These are phyloP conservation scores for Hypsizygus marmoreus DNA, from an alignment of 768 basidiomycete genomes.

Conservation along the genomic window DNA sequence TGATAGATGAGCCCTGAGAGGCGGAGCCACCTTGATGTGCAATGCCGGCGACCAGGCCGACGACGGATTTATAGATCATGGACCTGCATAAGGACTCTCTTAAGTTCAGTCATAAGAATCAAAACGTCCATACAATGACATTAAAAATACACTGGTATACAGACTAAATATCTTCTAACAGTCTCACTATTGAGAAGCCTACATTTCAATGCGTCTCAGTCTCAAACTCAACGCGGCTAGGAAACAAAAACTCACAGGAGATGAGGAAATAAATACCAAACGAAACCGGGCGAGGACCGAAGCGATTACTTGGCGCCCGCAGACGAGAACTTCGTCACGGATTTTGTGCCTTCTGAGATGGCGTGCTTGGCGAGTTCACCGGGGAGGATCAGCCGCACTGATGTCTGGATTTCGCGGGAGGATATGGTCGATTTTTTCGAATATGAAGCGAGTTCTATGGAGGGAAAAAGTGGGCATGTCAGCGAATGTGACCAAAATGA, in stretches of 20 bases:
- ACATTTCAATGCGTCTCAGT: neutral
- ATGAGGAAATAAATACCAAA: conserved; percentile 9
- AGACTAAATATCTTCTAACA: conserved; percentile 17
- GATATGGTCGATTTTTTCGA: conserved; percentile 99
- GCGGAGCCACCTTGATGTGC: too few species aligned
- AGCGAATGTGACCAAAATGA: neutral
- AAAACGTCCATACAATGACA: conserved; percentile 10
- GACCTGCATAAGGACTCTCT: too few species aligned
- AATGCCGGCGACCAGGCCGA: too few species aligned
- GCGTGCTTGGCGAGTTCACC: conserved; percentile 99
- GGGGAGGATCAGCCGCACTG: conserved; percentile 92
- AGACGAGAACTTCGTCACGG: conserved; percentile 61
- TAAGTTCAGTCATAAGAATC: too few species aligned
- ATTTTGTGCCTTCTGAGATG: conserved; percentile 87
- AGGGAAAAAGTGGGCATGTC: conserved; percentile 1
- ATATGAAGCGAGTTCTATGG: conserved; percentile 89
- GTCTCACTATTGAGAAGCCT: conserved; percentile 14
- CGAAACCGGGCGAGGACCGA: neutral
- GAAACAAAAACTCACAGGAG: conserved; percentile 8
- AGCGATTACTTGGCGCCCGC: conserved; percentile 52
- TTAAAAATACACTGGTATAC: conserved; percentile 22
- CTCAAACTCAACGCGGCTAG: neutral
- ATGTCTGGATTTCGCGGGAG: conserved; percentile 96
- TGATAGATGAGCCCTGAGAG: too few species aligned
- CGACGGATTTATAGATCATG: too few species aligned